phyloP scores from a whole-genome alignment of 2,329 filamentous ascomycete genomes.

The Penicillium corylophilum region DNA sequence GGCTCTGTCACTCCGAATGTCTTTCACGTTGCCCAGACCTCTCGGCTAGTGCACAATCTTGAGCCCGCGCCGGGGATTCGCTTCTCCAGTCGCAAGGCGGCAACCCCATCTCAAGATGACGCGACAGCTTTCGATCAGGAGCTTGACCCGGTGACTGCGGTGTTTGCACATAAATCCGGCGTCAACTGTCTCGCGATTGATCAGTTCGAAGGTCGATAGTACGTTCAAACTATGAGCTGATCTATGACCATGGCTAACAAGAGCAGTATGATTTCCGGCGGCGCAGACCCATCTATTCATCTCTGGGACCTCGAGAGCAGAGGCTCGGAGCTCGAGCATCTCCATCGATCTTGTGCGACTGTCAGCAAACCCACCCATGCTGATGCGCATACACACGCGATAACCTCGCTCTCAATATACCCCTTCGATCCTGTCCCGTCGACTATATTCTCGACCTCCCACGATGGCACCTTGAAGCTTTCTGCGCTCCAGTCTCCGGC shows the following conservation, averaged over 20 bases:
- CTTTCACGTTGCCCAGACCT: constrained; percentile 65
- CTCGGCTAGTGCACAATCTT: constrained; percentile 67
- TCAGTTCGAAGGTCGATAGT: constrained; percentile 76
- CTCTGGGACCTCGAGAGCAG: constrained; percentile 80
- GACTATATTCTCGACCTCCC: constrained; percentile 47
- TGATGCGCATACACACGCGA: constrained; percentile 45
- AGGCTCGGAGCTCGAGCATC: constrained; percentile 50
- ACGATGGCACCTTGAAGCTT: constrained; percentile 48
- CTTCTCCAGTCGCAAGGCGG: constrained; percentile 62
- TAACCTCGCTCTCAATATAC: constrained; percentile 50
- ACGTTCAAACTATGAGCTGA: constrained; percentile 16
- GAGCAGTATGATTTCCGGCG: constrained; percentile 73
- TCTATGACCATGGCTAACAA: constrained; percentile 11
- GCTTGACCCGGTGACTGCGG: constrained; percentile 27
- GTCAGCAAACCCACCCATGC: constrained; percentile 37
- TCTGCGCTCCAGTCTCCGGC: constrained; percentile 39
- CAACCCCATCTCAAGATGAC: constrained; percentile 10
- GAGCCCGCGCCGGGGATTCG: constrained; percentile 65
- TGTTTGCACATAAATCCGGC: constrained; percentile 69
- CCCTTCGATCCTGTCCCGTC: constrained; percentile 49
- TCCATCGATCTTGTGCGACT: constrained; percentile 53
- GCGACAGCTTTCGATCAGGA: constrained; percentile 13
- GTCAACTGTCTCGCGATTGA: constrained; percentile 79
- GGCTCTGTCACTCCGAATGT: constrained; percentile 64
- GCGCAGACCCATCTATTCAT: constrained; percentile 78